These are phyloP conservation scores for Solanum hybrid DNA, from an alignment of 305 asterid species.

Conservation along the genomic window DNA sequence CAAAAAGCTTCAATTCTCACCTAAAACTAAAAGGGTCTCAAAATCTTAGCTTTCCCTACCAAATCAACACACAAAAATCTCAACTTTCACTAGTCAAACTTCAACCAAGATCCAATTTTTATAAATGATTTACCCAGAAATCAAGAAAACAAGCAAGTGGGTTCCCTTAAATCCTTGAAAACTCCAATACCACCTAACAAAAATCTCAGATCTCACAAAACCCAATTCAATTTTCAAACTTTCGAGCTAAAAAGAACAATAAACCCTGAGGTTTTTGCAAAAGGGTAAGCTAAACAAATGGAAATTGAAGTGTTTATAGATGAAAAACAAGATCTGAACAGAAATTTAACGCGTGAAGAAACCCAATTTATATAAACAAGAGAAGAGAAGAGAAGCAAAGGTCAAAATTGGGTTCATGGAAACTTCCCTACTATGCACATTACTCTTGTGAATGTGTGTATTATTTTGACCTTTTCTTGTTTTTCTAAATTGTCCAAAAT, in stretches of 20 bases:
- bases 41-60: not conserved
- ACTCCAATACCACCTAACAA: not conserved
- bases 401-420: not conserved
- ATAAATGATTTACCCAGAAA: not conserved
- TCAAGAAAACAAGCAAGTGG: not conserved
- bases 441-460: not conserved
- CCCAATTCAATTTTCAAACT: not conserved
- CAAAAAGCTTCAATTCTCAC: not conserved
- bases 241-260: not conserved
- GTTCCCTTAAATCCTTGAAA: not conserved
- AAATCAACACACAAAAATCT: not conserved
- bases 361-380: not conserved
- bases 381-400: not conserved
- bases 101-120: slow-evolving; percentile 11
- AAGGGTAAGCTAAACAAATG: not conserved
- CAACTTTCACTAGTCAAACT: slow-evolving; percentile 5
- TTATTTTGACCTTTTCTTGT: not conserved
- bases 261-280: not conserved
- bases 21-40: not conserved
- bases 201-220: slow-evolving; percentile 11
- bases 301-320: not conserved
- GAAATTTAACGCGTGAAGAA: not conserved
- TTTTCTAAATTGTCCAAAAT: not conserved
- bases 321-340: not conserved
- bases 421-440: not conserved